Base-by-base conservation (phyloP, 306 rosid species). In the Neltuma alba region DNA sequence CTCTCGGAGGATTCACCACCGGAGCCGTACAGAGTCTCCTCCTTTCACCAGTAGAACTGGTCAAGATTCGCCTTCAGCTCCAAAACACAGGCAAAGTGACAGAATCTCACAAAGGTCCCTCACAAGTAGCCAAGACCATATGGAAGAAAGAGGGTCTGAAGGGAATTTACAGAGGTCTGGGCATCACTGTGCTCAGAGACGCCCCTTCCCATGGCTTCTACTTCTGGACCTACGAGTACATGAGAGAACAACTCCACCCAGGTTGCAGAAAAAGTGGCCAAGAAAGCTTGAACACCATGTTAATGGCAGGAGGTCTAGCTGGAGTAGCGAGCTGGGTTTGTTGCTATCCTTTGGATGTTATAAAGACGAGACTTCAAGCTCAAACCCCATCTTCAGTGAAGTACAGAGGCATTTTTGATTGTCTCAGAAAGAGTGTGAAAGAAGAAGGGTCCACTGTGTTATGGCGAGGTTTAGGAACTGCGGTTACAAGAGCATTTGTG, bases 301-400 rank as follows among this genome's bases (percentile, higher is more conserved):
- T 95, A 70, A 11, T 89, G 11, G 85, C 96, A 0, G 98, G 98
- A 64, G 99, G 99, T 25, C 76, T 86, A 7, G 99, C 97, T 0
- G 99, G 97, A 23, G 94, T 89, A n/a, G 87, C 93, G 0, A 94
- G 97, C 57, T 95, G 97, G 97, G 74, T 84, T 23, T 89, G 80
- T 66, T 90, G 99, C 67, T 91, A 93, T 73, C 99, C 96, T 5
- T 75, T 91, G 18, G 99, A 95, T 75, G 97, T 94, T 48, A 60
- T 92, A 0, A 92, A 94, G 82, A 94, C 95, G 44, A 86, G 97
- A 54, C 64, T 94, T 41, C 97, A 92, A 70, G 93, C 86, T 76
- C 93, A 94, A 42, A 86, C 95, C 30, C 72, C 70, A 2, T 64
- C 80, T 74, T 83, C 89, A 7, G 16, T 79, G 7, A 91, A 88